Evolutionary conservation across 2,329 filamentous ascomycete species (phyloP).

Genomic region (Aspergillus sp.): DNA sequence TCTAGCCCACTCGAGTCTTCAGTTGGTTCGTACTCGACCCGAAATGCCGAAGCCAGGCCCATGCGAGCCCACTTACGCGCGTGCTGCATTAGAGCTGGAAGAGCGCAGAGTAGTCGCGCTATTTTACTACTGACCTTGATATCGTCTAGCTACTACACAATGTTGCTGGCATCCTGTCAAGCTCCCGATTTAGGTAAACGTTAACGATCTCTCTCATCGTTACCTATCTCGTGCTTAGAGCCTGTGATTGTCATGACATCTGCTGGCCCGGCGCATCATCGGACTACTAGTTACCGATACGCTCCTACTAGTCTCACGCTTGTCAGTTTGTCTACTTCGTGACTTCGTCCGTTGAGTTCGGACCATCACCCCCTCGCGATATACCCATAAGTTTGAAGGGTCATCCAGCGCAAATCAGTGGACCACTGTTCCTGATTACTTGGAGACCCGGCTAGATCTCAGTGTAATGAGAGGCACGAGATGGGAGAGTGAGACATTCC

Average conservation of each 20-base stretch:
- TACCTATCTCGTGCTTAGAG: neutral
- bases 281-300: neutral
- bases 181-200: neutral
- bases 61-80: conserved; percentile 1
- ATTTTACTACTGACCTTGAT: neutral
- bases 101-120: neutral
- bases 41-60: conserved; percentile 1
- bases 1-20: neutral
- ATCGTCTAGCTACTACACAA: neutral
- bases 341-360: neutral
- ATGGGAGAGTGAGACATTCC: conserved; percentile 12
- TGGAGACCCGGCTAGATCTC: conserved; percentile 18
- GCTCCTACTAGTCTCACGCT: neutral
- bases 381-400: neutral
- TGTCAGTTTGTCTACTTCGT: neutral
- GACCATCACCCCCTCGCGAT: neutral
- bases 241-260: neutral
- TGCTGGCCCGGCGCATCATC: neutral
- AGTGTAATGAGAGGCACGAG: conserved; percentile 3
- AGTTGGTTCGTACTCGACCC: neutral
- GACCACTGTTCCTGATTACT: conserved; percentile 19
- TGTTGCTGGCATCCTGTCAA: neutral
- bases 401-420: conserved; percentile 6
- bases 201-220: neutral
- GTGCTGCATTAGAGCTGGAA: neutral